These are phyloP conservation scores for Cordyceps fumosorosea DNA, from an alignment of 2,329 filamentous ascomycete genomes.

Conservation along the genomic window DNA sequence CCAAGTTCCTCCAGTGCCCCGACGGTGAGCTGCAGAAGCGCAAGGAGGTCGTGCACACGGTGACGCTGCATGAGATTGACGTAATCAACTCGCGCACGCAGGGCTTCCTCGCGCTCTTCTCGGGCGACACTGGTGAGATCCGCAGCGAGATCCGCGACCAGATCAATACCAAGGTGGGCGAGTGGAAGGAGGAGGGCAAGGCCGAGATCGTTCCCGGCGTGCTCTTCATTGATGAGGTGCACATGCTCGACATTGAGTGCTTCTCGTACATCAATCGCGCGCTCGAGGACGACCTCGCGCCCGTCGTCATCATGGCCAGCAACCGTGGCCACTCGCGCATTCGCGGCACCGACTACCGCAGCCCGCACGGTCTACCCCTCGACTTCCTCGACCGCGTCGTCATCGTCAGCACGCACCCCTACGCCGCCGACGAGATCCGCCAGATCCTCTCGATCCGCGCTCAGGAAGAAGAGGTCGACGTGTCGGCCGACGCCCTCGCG, in stretches of 20 bases:
- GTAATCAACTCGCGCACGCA: slow-evolving; percentile 99
- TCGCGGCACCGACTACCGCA: slow-evolving; percentile 86
- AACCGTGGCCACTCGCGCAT: slow-evolving; percentile 90
- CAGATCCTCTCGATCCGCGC: slow-evolving; percentile 91
- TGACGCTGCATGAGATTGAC: slow-evolving; percentile 95
- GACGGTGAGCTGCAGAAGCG: slow-evolving; percentile 96
- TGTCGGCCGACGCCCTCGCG: slow-evolving; percentile 82
- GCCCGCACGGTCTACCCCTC: slow-evolving; percentile 86
- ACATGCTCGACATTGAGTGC: slow-evolving; percentile 99
- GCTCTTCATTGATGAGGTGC: slow-evolving; percentile 96
- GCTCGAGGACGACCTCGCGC: slow-evolving; percentile 87
- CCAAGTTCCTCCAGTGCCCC: slow-evolving; percentile 95
- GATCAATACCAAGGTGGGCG: slow-evolving; percentile 97
- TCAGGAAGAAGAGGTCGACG: slow-evolving; percentile 90
- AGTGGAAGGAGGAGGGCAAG: slow-evolving; percentile 99
- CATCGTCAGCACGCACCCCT: slow-evolving; percentile 89
- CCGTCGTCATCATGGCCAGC: slow-evolving; percentile 98
- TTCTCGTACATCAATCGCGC: slow-evolving; percentile 98
- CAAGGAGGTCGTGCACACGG: slow-evolving; percentile 94
- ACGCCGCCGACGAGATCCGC: slow-evolving; percentile 75
- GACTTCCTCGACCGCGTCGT: slow-evolving; percentile 95
- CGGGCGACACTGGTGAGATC: slow-evolving; percentile 96
- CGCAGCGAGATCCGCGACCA: slow-evolving; percentile 94
- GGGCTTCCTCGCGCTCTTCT: slow-evolving; percentile 94
- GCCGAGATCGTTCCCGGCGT: slow-evolving; percentile 96